Percentiles rank a stretch among this genome's conserved stretches.
phyloP scores from a whole-genome alignment of 495 filamentous ascomycete genomes.

The Letharia lupina region DNA sequence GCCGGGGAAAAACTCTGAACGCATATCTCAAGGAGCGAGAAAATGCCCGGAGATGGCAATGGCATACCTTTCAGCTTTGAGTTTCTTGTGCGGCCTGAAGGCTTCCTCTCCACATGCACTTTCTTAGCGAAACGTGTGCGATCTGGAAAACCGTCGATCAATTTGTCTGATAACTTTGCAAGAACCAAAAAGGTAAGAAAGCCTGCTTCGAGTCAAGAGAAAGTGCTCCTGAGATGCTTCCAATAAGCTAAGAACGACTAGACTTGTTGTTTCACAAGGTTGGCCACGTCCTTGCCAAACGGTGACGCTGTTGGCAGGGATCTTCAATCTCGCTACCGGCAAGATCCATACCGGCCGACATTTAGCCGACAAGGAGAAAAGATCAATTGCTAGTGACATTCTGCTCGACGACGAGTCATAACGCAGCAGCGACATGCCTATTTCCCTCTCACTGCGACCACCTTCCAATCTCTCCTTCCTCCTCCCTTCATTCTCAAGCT shows the following conservation, averaged over 20 bases:
- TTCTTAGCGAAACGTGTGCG: background rate
- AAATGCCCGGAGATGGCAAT: background rate
- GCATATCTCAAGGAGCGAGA: background rate
- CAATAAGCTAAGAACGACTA: background rate
- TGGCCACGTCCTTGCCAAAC: conserved; percentile 12
- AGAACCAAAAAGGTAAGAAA: background rate
- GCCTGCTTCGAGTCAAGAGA: background rate
- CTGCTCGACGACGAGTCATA: conserved; percentile 4
- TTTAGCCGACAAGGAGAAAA: background rate
- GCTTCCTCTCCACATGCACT: background rate
- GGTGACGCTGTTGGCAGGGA: conserved; percentile 16
- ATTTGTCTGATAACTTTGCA: background rate
- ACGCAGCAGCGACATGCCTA: conserved; percentile 13
- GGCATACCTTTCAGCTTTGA: background rate
- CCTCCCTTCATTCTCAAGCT: conserved; percentile 37
- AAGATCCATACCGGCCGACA: conserved; percentile 7
- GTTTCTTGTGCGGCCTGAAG: background rate
- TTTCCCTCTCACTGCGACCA: conserved; percentile 11
- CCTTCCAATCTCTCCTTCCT: conserved; percentile 34
- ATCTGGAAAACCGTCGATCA: no score
- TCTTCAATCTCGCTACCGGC: background rate
- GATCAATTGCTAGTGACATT: background rate
- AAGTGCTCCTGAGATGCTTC: background rate
- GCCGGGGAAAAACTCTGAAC: background rate
- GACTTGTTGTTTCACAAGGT: conserved; percentile 5